Evolutionary conservation across 768 basidiomycete genomes (phyloP), one percentile per base, ranked within the genome.

Genomic region (Amanita exitialis): DNA sequence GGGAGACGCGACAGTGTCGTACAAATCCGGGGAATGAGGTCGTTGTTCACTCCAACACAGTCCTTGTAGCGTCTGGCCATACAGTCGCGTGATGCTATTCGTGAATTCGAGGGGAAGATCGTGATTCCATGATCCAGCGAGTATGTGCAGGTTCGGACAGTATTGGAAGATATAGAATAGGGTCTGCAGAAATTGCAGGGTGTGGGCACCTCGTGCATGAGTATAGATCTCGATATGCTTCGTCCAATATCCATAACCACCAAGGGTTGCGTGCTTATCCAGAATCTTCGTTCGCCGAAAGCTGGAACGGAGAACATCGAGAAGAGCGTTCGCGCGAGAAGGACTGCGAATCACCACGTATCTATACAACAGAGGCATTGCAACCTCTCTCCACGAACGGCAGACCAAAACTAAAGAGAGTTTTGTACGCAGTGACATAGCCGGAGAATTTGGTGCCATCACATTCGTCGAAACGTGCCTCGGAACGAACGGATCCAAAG

Each of bases 161-260:
- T 60, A 61, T 30, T 66, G 70, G 49, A 77, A 62, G 52, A 75
- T 73, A 51, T 63, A 62, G 61, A 72, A 76, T 35, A 77, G 37
- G 4, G 61, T 66, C 45, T 70, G 64, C 43, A 77, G 65, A 57
- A 68, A 78, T 3, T 55, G 60, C 13, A 70, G 55, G 37, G 64
- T 59, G 13, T 61, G 61, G 42, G 66, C 58, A 23, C 72, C 69
- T 34, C 75, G 71, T 15, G 70, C 66, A 58, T 72, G 70, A 6
- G 73, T 74, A 57, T 66, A 69, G 1, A 79, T 60, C 53, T 77
- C 75, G 35, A 79, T 64, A 53, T 75, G 71, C 36, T 73, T 65
- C 34, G 72, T 72, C 70, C 72, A 77, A 53, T 69, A 63, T 21
- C 75, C 77, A 53, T 74, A 69, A 30, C 59, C 57, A 51, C 58